phyloP scores from a whole-genome alignment of 129 eudicot species.

The Logfia minima region DNA sequence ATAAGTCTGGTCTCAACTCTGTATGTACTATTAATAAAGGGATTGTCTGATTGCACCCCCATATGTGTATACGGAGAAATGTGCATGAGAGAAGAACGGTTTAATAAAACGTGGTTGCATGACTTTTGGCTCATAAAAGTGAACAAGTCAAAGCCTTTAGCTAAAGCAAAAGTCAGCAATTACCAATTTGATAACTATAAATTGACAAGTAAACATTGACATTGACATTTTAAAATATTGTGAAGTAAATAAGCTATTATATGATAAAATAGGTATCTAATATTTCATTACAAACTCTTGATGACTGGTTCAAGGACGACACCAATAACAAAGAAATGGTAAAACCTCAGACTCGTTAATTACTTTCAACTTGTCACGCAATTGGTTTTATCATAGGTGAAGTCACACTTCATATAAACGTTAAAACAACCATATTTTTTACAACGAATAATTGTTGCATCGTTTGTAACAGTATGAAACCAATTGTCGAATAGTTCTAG shows the following conservation, averaged over 20 bases:
- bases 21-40: too few relatives aligned
- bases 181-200: not conserved
- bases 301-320: not conserved
- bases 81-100: too few relatives aligned
- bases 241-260: not conserved
- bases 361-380: not conserved
- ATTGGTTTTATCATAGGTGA: too few relatives aligned
- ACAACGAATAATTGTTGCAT: not conserved
- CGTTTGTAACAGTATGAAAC: not conserved
- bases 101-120: not conserved
- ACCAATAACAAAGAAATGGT: not conserved
- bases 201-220: not conserved
- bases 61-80: too few relatives aligned
- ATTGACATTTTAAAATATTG: not conserved
- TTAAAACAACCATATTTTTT: too few relatives aligned
- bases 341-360: not conserved
- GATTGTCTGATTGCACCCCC: too few relatives aligned
- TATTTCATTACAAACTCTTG: not conserved
- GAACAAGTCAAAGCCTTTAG: not conserved
- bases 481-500: not conserved
- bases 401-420: too few relatives aligned
- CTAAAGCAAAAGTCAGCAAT: not conserved
- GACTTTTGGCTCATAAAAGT: not conserved
- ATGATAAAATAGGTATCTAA: too few relatives aligned
- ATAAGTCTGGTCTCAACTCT: not conserved